Evolutionary conservation across 371 early-diverging fungal genomes (phyloP), one percentile per base, ranked within the genome.

Genomic region (Mycotypha africana): DNA sequence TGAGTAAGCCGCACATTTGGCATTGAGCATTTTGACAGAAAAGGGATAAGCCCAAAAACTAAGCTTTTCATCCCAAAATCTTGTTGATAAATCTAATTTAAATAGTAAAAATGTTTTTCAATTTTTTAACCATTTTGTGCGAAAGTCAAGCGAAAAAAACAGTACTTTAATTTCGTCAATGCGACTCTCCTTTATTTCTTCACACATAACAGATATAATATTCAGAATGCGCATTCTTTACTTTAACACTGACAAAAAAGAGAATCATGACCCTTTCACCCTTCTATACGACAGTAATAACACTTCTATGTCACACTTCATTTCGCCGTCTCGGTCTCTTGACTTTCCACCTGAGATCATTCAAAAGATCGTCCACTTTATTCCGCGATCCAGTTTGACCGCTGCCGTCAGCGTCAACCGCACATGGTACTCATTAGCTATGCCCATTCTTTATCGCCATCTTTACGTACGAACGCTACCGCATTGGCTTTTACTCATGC

Each of bases 301-400:
- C 16, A 19, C 30, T 4, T 3, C 37, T 10, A 19, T n/a, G 5
- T 28, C 30, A 12, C 6, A 12, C 12, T 17, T 36, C 19, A 14
- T 3, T 11, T 24, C 31, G 10, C 45, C 45, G 2, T 34, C 52
- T 22, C 32, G 23, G 3, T 7, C 34, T 4, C 35, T 53, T 1
- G 8, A 46, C 11, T 47, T 68, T 23, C 70, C 70, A 38, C 35
- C 58, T 0, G 70, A 70, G 38, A 47, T 70, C 8, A 25, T 66
- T 6, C 26, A 54, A 3, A 35, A 48, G 9, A 61, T 70, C 12
- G 28, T 64, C 2, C 42, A 51, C 10, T 50, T 38, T 31, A 22
- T 56, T 16, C 64, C 70, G 3, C 49, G 67, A 26, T 59, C 66
- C 0, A 38, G 45, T 39, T 35, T 70, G 20, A 42, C 60, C 3